Evolutionary conservation across 305 asterid species (phyloP).

Genomic region (Fraxinus angustifolia): DNA sequence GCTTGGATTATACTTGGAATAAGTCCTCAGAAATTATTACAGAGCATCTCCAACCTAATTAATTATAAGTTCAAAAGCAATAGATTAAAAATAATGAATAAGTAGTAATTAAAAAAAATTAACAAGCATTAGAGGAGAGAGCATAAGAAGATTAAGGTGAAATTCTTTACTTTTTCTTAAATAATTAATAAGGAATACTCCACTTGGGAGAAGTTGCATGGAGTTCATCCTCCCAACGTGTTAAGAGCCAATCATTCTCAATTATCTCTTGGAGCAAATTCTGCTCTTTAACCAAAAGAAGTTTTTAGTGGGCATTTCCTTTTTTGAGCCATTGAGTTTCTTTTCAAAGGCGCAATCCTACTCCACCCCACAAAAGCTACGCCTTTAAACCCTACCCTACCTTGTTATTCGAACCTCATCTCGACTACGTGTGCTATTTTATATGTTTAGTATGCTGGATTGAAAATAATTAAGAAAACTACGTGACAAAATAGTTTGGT

Average conservation of each 20-base stretch:
- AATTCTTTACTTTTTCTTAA: constrained; percentile 32
- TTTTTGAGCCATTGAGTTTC: constrained; percentile 44
- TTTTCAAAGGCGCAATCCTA: constrained; percentile 22
- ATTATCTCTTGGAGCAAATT: constrained; percentile 24
- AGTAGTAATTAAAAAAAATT: constrained; percentile 17
- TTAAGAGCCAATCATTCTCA: constrained; percentile 44
- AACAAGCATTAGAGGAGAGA: constrained; percentile 16
- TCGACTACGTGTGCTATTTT: not conserved
- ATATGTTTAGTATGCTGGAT: not conserved
- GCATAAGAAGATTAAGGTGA: constrained; percentile 24
- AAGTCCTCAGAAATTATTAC: constrained; percentile 20
- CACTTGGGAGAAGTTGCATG: constrained; percentile 50
- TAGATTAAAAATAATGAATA: constrained; percentile 29
- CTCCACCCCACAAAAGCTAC: constrained; percentile 42
- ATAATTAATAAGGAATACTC: constrained; percentile 27
- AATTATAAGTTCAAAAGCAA: constrained; percentile 10
- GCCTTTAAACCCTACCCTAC: constrained; percentile 34
- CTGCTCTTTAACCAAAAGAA: constrained; percentile 22
- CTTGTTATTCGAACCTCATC: constrained; percentile 11
- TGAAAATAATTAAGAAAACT: not conserved
- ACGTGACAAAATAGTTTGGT: not conserved
- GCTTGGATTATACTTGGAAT: constrained; percentile 27
- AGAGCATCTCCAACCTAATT: constrained; percentile 17
- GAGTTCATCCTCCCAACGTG: constrained; percentile 45
- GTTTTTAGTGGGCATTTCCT: constrained; percentile 47